These are phyloP conservation scores for Tuber calosporum DNA, from an alignment of 495 filamentous ascomycete genomes.

Conservation along the genomic window DNA sequence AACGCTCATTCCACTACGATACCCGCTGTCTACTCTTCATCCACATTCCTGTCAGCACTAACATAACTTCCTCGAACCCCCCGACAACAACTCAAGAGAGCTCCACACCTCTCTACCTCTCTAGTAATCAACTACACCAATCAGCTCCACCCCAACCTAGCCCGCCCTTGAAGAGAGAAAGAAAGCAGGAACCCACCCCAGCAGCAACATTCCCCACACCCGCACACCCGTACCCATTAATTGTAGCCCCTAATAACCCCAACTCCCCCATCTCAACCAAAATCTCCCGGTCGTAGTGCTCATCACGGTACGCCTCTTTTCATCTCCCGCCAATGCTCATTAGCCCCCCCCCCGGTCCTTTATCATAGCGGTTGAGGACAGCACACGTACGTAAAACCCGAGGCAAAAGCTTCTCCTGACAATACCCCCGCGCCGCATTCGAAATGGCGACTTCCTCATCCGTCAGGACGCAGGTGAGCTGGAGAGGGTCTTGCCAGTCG, in stretches of 20 bases:
- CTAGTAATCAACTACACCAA: conserved; percentile 65
- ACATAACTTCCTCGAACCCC: background rate
- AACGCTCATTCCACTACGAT: conserved; percentile 91
- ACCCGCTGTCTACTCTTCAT: conserved; percentile 76
- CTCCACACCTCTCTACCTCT: conserved; percentile 63
- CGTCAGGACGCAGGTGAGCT: conserved; percentile 63
- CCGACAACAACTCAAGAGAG: background rate
- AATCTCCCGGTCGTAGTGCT: conserved; percentile 83
- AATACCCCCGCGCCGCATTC: conserved; percentile 84
- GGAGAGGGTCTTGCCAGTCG: conserved; percentile 88
- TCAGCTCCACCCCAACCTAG: conserved; percentile 6
- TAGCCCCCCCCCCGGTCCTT: background rate
- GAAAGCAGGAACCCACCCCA: conserved; percentile 46
- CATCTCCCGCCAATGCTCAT: background rate
- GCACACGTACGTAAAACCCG: conserved; percentile 69
- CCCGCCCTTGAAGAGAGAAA: background rate
- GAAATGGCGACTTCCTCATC: conserved; percentile 85
- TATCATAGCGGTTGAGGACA: background rate
- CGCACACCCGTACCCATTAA: conserved; percentile 90
- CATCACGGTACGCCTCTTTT: conserved; percentile 87
- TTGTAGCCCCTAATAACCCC: conserved; percentile 82
- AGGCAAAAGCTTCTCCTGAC: conserved; percentile 78
- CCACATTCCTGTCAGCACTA: background rate
- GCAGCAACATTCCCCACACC: conserved; percentile 85
- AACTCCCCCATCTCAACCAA: conserved; percentile 93